A percentile compares a stretch with the other conserved stretches of the same genome.
Evolutionary conservation across 352 stramenopile genomes (phyloP).

Genomic region (Globisporangium recalcitrans): DNA sequence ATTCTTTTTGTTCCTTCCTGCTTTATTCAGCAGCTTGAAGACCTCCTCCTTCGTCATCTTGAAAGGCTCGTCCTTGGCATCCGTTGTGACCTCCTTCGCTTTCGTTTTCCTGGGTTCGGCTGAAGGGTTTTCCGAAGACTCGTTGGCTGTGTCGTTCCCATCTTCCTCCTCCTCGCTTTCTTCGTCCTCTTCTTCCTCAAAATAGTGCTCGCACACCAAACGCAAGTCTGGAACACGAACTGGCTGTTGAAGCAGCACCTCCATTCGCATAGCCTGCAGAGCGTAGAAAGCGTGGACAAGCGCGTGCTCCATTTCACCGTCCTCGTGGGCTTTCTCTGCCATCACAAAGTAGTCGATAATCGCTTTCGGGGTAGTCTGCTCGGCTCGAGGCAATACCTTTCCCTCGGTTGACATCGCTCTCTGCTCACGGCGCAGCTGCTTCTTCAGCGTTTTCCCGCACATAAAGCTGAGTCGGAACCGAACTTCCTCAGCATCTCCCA

Average conservation of each 20-base stretch:
- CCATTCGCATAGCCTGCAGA: constrained; percentile 55
- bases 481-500: constrained; percentile 38
- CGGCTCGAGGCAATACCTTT: not conserved
- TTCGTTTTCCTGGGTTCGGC: constrained; percentile 3
- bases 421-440: constrained; percentile 21
- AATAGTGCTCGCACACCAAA: constrained; percentile 51
- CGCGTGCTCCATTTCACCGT: constrained; percentile 62
- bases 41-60: constrained; percentile 45
- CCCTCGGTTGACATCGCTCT: not conserved
- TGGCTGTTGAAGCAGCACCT: constrained; percentile 33
- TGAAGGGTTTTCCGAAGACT: constrained; percentile 3
- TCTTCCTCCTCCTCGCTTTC: constrained; percentile 19
- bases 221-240: constrained; percentile 25
- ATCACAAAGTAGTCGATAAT: constrained; percentile 50
- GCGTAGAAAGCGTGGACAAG: constrained; percentile 79
- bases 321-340: constrained; percentile 48
- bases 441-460: constrained; percentile 69
- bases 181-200: constrained; percentile 37
- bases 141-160: constrained; percentile 9
- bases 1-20: not conserved
- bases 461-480: constrained; percentile 72
- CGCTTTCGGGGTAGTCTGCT: constrained; percentile 9
- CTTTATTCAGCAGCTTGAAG: constrained; percentile 24
- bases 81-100: constrained; percentile 9
- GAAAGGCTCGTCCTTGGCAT: constrained; percentile 3